Base-by-base conservation (phyloP, 2,329 filamentous ascomycete species). In the Fusarium newnesense region DNA sequence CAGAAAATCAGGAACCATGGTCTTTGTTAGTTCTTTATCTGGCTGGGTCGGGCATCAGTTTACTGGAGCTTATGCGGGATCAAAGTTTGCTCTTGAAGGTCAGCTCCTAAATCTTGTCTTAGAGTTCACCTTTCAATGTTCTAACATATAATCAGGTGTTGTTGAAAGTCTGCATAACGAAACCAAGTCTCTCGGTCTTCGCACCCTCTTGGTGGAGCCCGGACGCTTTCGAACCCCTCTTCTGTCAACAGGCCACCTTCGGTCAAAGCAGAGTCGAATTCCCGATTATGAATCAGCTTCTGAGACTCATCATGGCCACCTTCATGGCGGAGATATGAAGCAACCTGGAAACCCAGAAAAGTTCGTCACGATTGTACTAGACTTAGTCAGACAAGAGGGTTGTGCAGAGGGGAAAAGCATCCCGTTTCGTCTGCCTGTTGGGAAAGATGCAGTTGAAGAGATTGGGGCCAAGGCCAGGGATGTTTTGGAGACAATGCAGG, bases 351-450 rank as follows among this genome's bases (percentile, higher is more conserved):
- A 60, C 30, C 53, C 66, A 4, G 32, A 46, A 28, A 64, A 21
- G 2, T 63, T 64, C 19, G 60, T 69, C 18, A 7, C 37, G 8
- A 18, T 70, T 32, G 49, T 70, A 2, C 21, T 69, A 3, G 65
- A 70, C 39, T 24, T 70, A 5, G 60, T 70, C 9, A 64, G 53
- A 18, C 16, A 58, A 13, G 65, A 65, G 19, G 65, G 66, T 1
- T 58, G 42, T 7, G 39, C 65, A 11, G 7, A 52, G 18, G 60
- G 47, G 2, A 60, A 19, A 21, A 26, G 5, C 7, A 32, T 65
- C 7, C 70, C 77, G 0, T 64, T 78, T 11, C 74, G 80, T 3
- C 64, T 82, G 1, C 75, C 79, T 13, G 60, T 83, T 7, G 81
- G 81, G 4, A 75, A 73, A 10, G 81, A 82, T 63, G 72, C 76